These are phyloP conservation scores for Tothia fuscella DNA, from an alignment of 2,329 filamentous ascomycete species.

Conservation along the genomic window DNA sequence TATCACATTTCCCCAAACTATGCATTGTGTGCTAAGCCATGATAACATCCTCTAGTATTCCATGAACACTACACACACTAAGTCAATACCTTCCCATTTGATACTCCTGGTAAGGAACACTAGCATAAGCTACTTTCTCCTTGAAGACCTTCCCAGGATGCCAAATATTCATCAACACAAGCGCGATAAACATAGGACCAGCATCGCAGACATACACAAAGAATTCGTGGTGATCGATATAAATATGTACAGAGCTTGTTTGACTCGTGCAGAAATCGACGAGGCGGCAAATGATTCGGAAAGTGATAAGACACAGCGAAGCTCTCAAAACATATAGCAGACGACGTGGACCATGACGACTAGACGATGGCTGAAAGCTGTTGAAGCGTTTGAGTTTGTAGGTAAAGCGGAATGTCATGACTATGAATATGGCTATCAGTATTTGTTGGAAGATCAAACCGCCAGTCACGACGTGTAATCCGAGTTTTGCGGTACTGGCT, in stretches of 20 bases:
- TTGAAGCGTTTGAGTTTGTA: slow-evolving; percentile 5
- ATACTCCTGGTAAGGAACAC: too few relatives aligned
- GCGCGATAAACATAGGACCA: slow-evolving; percentile 40
- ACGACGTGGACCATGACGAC: background rate
- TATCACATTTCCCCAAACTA: too few relatives aligned
- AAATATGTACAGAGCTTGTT: slow-evolving; percentile 32
- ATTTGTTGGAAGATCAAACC: slow-evolving; percentile 18
- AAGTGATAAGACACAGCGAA: slow-evolving; percentile 31
- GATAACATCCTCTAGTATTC: too few relatives aligned
- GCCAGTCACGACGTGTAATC: slow-evolving; percentile 32
- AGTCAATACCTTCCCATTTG: too few relatives aligned
- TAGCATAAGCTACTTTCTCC: too few relatives aligned
- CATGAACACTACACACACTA: too few relatives aligned
- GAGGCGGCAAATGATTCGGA: slow-evolving; percentile 49
- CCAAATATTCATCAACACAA: slow-evolving; percentile 16
- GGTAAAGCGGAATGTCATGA: slow-evolving; percentile 14
- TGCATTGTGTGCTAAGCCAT: too few relatives aligned
- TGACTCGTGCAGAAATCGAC: slow-evolving; percentile 42
- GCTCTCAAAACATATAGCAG: slow-evolving; percentile 24
- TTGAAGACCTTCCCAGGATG: slow-evolving; percentile 18
- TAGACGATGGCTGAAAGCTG: background rate
- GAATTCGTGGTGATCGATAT: slow-evolving; percentile 39
- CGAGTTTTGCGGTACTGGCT: slow-evolving; percentile 17
- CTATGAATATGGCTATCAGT: slow-evolving; percentile 20
- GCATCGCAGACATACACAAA: slow-evolving; percentile 44